Conservation (phyloP, 2,329 filamentous ascomycete species). For the Lasiodiplodia citricola region DNA sequence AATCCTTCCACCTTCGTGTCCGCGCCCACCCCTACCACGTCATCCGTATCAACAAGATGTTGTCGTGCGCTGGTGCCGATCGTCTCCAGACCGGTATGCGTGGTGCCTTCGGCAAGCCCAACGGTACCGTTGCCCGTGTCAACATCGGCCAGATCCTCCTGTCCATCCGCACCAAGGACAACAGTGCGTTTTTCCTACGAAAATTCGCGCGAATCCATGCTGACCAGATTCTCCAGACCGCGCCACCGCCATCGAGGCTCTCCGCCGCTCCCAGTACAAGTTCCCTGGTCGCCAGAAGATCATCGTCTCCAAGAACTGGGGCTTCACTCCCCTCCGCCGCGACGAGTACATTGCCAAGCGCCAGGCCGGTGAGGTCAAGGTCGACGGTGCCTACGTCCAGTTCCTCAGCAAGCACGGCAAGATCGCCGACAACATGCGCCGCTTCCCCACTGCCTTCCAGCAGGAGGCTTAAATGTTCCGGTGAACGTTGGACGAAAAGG, state of each 20-base stretch:
- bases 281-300: constrained; percentile 99
- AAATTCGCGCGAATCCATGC: background rate
- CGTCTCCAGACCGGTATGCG: constrained; percentile 99
- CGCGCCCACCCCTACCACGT: constrained; percentile 99
- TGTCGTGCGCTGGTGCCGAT: constrained; percentile 99
- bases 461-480: constrained; percentile 38
- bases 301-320: constrained; percentile 99
- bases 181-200: constrained; percentile 37
- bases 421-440: constrained; percentile 84
- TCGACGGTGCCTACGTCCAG: constrained; percentile 99
- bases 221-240: constrained; percentile 59
- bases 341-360: constrained; percentile 98
- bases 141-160: constrained; percentile 99
- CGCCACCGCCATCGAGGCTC: constrained; percentile 92
- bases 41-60: constrained; percentile 99
- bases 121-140: constrained; percentile 98
- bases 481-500: constrained; percentile 15
- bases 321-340: constrained; percentile 96
- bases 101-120: constrained; percentile 99
- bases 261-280: constrained; percentile 99
- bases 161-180: constrained; percentile 95
- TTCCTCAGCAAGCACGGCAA: constrained; percentile 95
- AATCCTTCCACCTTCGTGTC: constrained; percentile 73
- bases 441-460: constrained; percentile 91
- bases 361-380: constrained; percentile 89